phyloP scores from a whole-genome alignment of 495 filamentous ascomycete species.

The Darksidea phi region DNA sequence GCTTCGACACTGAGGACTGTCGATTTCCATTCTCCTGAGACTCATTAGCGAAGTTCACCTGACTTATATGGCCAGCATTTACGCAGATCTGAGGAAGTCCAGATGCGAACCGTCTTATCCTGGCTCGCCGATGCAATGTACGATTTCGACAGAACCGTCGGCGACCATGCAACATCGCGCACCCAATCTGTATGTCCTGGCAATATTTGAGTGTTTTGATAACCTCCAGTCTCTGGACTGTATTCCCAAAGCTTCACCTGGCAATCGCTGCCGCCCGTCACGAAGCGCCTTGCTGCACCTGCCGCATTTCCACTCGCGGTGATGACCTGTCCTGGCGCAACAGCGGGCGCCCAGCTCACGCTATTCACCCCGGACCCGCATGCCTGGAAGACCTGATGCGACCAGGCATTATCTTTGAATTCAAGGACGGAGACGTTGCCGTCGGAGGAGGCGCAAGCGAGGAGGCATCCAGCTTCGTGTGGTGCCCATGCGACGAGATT shows the following conservation, averaged over 20 bases:
- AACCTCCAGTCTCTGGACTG: conserved; percentile 51
- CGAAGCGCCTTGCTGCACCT: conserved; percentile 69
- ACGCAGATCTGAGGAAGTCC: conserved; percentile 61
- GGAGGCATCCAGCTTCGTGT: conserved; percentile 88
- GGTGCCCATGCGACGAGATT: conserved; percentile 98
- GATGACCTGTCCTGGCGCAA: conserved; percentile 74
- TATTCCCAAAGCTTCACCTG: conserved; percentile 86
- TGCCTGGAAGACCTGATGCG: conserved; percentile 82
- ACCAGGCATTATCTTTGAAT: conserved; percentile 89
- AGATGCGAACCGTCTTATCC: conserved; percentile 95
- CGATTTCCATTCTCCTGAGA: conserved; percentile 67
- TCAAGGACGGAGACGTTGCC: conserved; percentile 91
- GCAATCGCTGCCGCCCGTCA: conserved; percentile 92
- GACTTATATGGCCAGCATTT: not conserved
- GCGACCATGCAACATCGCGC: conserved; percentile 94
- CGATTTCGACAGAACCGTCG: conserved; percentile 85
- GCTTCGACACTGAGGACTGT: conserved; percentile 83
- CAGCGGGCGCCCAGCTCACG: conserved; percentile 89
- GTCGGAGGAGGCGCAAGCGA: conserved; percentile 91
- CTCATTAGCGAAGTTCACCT: not conserved
- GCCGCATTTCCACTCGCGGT: conserved; percentile 62
- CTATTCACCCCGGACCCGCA: conserved; percentile 92
- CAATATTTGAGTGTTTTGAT: conserved; percentile 54
- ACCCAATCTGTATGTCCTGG: conserved; percentile 94
- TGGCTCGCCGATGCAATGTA: conserved; percentile 96